Conservation (phyloP, 306 rosid species). For the Cucurbita pepo region DNA sequence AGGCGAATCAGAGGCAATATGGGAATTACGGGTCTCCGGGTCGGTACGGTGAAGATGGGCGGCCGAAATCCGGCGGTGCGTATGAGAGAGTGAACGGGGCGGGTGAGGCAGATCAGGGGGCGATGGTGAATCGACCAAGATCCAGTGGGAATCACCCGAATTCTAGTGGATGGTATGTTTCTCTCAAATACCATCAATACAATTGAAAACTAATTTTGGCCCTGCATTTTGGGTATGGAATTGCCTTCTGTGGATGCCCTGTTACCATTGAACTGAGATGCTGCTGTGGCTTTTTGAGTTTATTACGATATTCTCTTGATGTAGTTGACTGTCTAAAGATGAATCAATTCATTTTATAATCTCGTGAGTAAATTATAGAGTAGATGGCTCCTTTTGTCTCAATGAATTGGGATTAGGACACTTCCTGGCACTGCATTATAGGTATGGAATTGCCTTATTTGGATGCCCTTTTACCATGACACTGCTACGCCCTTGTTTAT, state of each 20-base stretch:
- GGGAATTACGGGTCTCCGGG: constrained; percentile 19
- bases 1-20: constrained; percentile 13
- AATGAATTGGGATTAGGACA: not conserved
- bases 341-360: not conserved
- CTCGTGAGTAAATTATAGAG: not conserved
- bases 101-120: constrained; percentile 23
- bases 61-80: constrained; percentile 61
- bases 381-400: not conserved
- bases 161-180: constrained; percentile 24
- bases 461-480: not conserved
- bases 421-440: not conserved
- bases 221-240: not conserved
- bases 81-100: constrained; percentile 30
- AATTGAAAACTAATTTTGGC: not conserved
- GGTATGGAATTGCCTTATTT: not conserved
- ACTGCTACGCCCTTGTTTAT: not conserved
- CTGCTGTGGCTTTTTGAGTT: not conserved
- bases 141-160: constrained; percentile 26
- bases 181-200: not conserved
- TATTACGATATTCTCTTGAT: not conserved
- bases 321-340: not conserved
- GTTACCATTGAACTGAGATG: not conserved
- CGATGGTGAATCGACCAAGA: constrained; percentile 26
- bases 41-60: constrained; percentile 22
- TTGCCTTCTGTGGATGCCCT: not conserved